Evolutionary conservation across 116 monocot species (phyloP).

Genomic region (Papilionanthe hybrid): DNA sequence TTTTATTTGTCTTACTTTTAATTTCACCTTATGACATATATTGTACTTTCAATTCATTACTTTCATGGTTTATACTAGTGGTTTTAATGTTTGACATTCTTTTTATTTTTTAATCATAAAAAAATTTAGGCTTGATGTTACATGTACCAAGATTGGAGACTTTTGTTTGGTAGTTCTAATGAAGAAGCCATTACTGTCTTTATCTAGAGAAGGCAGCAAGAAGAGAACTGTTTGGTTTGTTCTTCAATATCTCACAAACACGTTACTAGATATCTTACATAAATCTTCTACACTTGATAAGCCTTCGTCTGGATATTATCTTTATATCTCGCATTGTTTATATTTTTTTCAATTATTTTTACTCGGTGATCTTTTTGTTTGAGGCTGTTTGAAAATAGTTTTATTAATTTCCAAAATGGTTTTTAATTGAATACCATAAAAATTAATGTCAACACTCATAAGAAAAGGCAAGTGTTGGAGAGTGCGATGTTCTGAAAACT

Average conservation of each 20-base stretch:
- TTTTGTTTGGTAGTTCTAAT: background rate
- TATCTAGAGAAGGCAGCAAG: background rate
- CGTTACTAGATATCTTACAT: background rate
- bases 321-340: background rate
- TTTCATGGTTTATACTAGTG: background rate
- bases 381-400: background rate
- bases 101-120: too few relatives aligned
- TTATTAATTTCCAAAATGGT: too few relatives aligned
- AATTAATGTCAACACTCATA: too few relatives aligned
- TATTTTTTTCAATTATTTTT: background rate
- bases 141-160: conserved; percentile 2
- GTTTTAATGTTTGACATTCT: background rate
- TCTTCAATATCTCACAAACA: background rate
- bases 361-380: background rate
- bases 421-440: too few relatives aligned
- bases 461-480: too few relatives aligned
- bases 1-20: too few relatives aligned
- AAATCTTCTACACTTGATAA: background rate
- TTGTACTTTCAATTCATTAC: background rate
- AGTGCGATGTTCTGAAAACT: too few relatives aligned
- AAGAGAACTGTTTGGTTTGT: background rate
- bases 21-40: too few relatives aligned
- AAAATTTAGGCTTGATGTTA: background rate
- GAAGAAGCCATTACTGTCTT: background rate
- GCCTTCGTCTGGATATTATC: background rate